phyloP scores from a whole-genome alignment of 73 alveolate species.

The Paraurostyla sp. region DNA sequence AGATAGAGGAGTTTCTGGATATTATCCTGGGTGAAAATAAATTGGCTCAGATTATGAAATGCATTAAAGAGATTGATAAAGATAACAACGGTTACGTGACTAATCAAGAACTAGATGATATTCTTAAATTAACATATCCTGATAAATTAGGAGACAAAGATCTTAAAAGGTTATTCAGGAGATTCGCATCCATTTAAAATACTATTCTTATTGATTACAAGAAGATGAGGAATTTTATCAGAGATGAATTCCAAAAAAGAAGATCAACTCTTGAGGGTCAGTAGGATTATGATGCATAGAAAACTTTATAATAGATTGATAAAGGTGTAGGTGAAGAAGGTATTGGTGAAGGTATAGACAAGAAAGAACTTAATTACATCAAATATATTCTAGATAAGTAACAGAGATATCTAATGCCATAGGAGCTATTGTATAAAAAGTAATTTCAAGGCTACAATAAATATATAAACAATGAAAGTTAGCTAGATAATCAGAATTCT shows the following conservation, averaged over 20 bases:
- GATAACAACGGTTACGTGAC: constrained; percentile 75
- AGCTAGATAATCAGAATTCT: not conserved
- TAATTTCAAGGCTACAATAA: not conserved
- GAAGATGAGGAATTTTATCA: constrained; percentile 17
- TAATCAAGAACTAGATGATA: constrained; percentile 62
- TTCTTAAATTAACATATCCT: constrained; percentile 54
- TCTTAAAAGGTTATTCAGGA: constrained; percentile 48
- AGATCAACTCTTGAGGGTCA: not conserved
- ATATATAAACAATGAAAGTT: not conserved
- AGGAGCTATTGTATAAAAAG: constrained; percentile 1
- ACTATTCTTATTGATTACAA: constrained; percentile 72
- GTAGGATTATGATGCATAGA: not conserved
- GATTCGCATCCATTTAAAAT: constrained; percentile 64
- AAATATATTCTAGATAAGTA: not conserved
- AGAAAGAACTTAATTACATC: constrained; percentile 18
- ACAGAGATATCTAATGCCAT: not conserved
- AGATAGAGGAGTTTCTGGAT: constrained; percentile 21
- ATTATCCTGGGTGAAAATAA: constrained; percentile 25
- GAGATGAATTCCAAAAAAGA: not conserved
- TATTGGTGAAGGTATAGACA: not conserved
- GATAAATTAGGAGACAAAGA: constrained; percentile 41
- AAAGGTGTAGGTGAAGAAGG: not conserved
- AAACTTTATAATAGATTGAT: not conserved
- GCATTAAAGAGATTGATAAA: constrained; percentile 64
- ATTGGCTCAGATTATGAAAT: constrained; percentile 38